Evolutionary conservation across 768 basidiomycete species (phyloP), one percentile per base, ranked within the genome.

Genomic region (Xerocomus spinulosus): DNA sequence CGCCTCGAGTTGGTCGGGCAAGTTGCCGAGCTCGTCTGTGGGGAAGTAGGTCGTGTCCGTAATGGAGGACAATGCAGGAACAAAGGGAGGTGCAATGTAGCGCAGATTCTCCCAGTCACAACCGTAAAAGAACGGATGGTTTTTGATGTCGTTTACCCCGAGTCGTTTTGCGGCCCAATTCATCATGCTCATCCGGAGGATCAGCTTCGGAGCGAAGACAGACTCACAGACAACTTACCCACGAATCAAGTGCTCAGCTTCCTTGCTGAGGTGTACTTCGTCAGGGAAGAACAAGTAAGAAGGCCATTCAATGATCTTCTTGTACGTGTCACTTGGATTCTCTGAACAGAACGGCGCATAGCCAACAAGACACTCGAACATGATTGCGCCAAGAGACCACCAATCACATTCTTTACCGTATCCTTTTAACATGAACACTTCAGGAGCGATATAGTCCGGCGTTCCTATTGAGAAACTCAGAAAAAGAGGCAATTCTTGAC

Each of bases 331-430:
- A 56, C 87, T 89, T 14, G 95, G 94, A 61, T 92, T 92, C 63
- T 97, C 93, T 4, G 92, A 83, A 70, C 95, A 99, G 79, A 97
- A 97, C 5, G 94, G 95, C 14, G 95, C 93, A 65, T 94, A 98
- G 51, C 95, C 95, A 54, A 97, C 92, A 29, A 99, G 75, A 69
- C 95, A 98, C 69, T 99, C 95, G 64, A 94, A 99, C 83, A 94
- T 96, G 67, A 99, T 98, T 5, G 95, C 94, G 12, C 95, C 95
- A 46, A 99, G 72, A 30, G 95, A 97, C 95, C 95, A 99, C 95
- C 95, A 99, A 69, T 99, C 95, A 63, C 95, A 98, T 69, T 97
- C 95, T 68, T 95, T 94, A 39, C 93, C 92, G 59, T 99, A 99
- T 5, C 95, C 95, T 63, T 95, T 87, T 73, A 95, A 86, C 66